A percentile compares a stretch with the other conserved stretches of the same genome.
Evolutionary conservation across 768 basidiomycete species (phyloP).

Genomic region (Auriculariales sp.): DNA sequence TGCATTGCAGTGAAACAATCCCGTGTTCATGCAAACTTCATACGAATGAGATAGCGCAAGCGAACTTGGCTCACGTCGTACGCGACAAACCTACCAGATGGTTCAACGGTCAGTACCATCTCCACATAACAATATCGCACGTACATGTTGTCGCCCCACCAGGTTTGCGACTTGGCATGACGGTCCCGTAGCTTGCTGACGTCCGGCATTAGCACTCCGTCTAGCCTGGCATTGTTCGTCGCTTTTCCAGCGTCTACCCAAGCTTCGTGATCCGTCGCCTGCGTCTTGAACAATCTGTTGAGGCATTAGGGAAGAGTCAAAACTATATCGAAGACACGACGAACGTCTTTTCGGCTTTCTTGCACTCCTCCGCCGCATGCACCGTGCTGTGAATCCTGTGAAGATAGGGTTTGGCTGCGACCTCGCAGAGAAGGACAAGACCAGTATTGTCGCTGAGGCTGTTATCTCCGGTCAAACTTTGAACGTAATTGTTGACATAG

Average conservation of each 20-base stretch:
- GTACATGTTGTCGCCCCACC: not conserved
- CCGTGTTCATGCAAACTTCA: no score
- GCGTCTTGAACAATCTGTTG: constrained; percentile 10
- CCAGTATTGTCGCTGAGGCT: constrained; percentile 38
- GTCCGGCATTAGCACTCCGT: not conserved
- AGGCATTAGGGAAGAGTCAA: not conserved
- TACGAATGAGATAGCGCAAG: not conserved
- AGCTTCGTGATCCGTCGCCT: constrained; percentile 31
- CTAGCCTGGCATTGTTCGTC: not conserved
- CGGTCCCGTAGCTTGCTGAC: not conserved
- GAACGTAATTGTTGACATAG: not conserved
- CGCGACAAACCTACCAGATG: not conserved
- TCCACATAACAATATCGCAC: no score
- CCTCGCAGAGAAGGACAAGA: constrained; percentile 44
- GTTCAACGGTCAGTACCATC: no score
- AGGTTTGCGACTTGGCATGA: not conserved
- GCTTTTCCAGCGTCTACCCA: constrained; percentile 48
- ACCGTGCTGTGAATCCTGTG: constrained; percentile 33
- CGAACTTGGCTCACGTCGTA: not conserved
- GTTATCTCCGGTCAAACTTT: no score
- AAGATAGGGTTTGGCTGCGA: constrained; percentile 40
- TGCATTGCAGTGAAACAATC: no score
- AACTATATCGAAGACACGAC: constrained; percentile 8
- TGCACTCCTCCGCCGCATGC: constrained; percentile 34
- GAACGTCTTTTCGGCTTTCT: constrained; percentile 23